Conservation (phyloP, 73 alveolate species). For the Tetrahymena malaccensis region DNA sequence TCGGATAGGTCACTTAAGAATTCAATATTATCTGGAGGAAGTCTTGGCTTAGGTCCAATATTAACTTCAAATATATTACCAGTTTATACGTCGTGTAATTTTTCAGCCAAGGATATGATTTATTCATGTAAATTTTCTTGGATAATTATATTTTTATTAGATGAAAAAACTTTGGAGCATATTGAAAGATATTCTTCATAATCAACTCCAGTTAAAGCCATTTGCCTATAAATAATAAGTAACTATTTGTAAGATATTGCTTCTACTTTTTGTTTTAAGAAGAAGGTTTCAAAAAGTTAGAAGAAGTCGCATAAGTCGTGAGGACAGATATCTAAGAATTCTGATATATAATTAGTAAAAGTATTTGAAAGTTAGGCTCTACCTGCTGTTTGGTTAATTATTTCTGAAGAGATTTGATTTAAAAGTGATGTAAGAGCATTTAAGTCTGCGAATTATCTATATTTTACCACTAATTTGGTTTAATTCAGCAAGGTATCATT, state of each 20-base stretch:
- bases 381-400: not conserved
- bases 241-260: not conserved
- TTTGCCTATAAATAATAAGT: not conserved
- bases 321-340: not conserved
- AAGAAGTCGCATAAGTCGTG: not conserved
- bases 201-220: not conserved
- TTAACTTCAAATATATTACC: not conserved
- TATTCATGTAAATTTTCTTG: not conserved
- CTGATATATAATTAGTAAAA: not conserved
- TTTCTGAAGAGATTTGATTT: not conserved
- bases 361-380: not conserved
- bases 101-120: not conserved
- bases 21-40: not conserved
- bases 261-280: not conserved
- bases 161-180: not conserved
- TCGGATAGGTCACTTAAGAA: not conserved
- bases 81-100: not conserved
- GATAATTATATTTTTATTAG: not conserved
- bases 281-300: not conserved
- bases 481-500: not conserved
- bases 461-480: not conserved
- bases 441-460: not conserved
- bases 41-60: not conserved
- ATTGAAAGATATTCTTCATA: not conserved
- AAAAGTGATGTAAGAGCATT: not conserved